A percentile compares a stretch with the other conserved stretches of the same genome.
phyloP scores from a whole-genome alignment of 768 basidiomycete genomes.

The Chlorophyllum brunneum region DNA sequence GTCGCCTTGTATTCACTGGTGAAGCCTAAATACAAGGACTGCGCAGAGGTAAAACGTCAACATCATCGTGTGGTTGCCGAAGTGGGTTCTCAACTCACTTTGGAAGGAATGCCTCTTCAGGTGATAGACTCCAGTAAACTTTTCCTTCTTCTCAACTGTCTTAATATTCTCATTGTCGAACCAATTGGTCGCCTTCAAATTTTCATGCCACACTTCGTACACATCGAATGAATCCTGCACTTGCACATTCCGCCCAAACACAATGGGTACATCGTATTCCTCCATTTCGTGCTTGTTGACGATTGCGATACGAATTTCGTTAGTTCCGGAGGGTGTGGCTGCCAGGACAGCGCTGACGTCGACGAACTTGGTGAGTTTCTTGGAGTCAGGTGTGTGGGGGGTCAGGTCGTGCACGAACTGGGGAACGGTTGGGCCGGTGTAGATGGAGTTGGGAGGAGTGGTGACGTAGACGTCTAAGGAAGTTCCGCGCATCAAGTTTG shows the following conservation, averaged over 20 bases:
- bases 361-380: conserved; percentile 38
- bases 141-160: conserved; percentile 23
- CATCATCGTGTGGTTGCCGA: too few relatives aligned
- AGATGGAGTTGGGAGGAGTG: conserved; percentile 24
- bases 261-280: conserved; percentile 34
- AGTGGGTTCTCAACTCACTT: too few relatives aligned
- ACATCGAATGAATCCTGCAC: conserved; percentile 32
- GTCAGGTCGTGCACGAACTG: conserved; percentile 43
- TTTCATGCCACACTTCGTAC: conserved; percentile 49
- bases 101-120: conserved; percentile 48
- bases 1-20: too few relatives aligned
- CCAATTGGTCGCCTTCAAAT: conserved; percentile 38
- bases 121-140: conserved; percentile 31
- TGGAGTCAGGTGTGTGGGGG: conserved; percentile 25
- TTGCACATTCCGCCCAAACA: conserved; percentile 28
- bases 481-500: conserved; percentile 50
- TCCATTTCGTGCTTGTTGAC: conserved; percentile 44
- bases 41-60: too few relatives aligned
- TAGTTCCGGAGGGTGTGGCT: conserved; percentile 17
- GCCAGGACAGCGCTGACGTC: conserved; percentile 46
- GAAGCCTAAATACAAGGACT: too few relatives aligned
- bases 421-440: conserved; percentile 47
- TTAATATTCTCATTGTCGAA: conserved; percentile 40
- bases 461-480: conserved; percentile 36
- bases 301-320: conserved; percentile 46